Base-by-base conservation (phyloP, 2,329 filamentous ascomycete genomes). In the Cladosporium oxysporum region DNA sequence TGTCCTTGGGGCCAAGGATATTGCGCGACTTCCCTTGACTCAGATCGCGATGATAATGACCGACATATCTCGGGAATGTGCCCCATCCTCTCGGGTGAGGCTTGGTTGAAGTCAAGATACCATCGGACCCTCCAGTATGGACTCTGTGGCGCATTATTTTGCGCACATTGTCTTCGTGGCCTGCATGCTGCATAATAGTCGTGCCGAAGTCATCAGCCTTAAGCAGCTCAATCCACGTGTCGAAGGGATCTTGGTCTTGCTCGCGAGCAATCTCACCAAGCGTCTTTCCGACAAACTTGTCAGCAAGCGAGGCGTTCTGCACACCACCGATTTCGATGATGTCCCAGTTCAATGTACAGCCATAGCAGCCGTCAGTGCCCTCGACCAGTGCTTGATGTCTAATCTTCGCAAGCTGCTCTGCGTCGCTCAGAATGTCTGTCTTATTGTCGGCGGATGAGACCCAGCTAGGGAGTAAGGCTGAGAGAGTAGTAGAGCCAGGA, bases 61-160 rank as follows among this genome's bases (percentile, higher is more conserved):
- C 72, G 12, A 74, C 35, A 49, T 74, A 74, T 37, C 72, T 41
- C 5, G 71, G 66, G 59, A 74, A 74, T 5, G 72, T 74, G 2
- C 72, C 72, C 72, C 72, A 74, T 33, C 72, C 72, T 35, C 72
- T 55, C 28, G 72, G 72, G 57, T 74, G 72, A 33, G 72, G 72
- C 50, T 74, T 74, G 6, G 71, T 73, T 1, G 67, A 69, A 2
- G 72, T 73, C 41, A 74, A 53, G 29, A 74, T 74, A 3, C 72
- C 72, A 35, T 74, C 72, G 5, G 67, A 69, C 21, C 72, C 72
- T 29, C 72, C 72, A 2, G 72, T 74, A 23, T 74, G 72, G n/a
- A 62, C 33, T 1, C 65, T 35, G 62, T 73, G 72, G 2, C 69
- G 69, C 72, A 74, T 74, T 52, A 74, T 71, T 18, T 62, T 68